Base-by-base conservation (phyloP, 192 early-diverging fungal genomes). In the Chytriomyces sp. region DNA sequence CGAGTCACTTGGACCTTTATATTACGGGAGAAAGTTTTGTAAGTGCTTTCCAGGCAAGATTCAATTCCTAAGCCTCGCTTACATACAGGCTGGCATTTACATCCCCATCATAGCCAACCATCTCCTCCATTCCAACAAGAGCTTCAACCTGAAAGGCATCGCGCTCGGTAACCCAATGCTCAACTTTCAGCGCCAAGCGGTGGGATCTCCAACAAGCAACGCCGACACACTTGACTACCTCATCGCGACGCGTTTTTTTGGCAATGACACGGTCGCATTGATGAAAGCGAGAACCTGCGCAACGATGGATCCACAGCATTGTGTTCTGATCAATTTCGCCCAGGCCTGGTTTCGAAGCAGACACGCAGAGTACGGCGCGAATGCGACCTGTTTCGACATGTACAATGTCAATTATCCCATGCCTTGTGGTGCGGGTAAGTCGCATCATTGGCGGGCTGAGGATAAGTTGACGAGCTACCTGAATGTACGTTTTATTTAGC, bases 1-100 rank as follows among this genome's bases (percentile, higher is more conserved):
- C 83, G 49, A 82, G 78, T 38, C 67, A 63, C 22, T 77, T 70
- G 19, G 84, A 87, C 28, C 79, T 92, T 40, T 90, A 85, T 66
- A 72, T 92, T 26, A 78, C 88, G 19, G 88, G 85, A 10, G 64
- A 75, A 33, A 32, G 22, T 19, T 75, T 67, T 40, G 74, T 34
- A 4, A n/a, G n/a, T n/a, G n/a, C n/a, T n/a, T n/a, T n/a, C n/a
- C n/a, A n/a, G n/a, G n/a, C n/a, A n/a, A n/a, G n/a, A n/a, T n/a
- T n/a, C n/a, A n/a, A n/a, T n/a, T n/a, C n/a, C n/a, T n/a, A n/a
- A n/a, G n/a, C n/a, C n/a, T n/a, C n/a, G n/a, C n/a, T n/a, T n/a
- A n/a, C n/a, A n/a, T n/a, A n/a, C n/a, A n/a, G n/a, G n/a, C 44
- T 49, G 30, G 37, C 12, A 37, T 61, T 0, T 61, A 37, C 36